phyloP scores from a whole-genome alignment of 257 asterid species.

The Salvia splendens region DNA sequence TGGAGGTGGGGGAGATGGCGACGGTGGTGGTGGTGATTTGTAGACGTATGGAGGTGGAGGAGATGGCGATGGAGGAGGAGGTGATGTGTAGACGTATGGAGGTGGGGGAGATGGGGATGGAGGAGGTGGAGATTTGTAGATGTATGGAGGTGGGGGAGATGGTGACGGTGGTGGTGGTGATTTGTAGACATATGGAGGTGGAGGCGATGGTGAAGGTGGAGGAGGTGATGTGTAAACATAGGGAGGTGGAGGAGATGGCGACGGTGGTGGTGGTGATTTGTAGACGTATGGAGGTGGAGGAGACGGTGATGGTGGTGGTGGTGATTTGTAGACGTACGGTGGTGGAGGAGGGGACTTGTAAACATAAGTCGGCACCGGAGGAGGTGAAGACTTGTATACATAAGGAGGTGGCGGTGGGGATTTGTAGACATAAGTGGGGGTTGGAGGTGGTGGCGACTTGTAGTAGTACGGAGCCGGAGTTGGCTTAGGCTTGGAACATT shows the following conservation, averaged over 20 bases:
- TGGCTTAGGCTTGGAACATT: conserved; percentile 54
- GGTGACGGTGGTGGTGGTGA: conserved; percentile 43
- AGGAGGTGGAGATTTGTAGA: conserved; percentile 37
- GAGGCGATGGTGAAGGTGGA: conserved; percentile 36
- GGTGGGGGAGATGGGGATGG: conserved; percentile 38
- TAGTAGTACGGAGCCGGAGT: conserved; percentile 55
- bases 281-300: conserved; percentile 32
- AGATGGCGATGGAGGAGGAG: conserved; percentile 34
- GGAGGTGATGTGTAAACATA: conserved; percentile 36
- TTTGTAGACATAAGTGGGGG: conserved; percentile 27
- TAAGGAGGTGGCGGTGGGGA: conserved; percentile 39
- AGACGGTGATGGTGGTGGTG: conserved; percentile 36
- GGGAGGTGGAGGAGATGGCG: conserved; percentile 30
- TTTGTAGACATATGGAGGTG: conserved; percentile 35
- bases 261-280: conserved; percentile 39
- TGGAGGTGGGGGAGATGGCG: background rate
- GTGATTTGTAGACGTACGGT: conserved; percentile 29
- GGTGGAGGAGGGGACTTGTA: conserved; percentile 42
- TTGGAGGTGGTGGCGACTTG: conserved; percentile 30
- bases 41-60: conserved; percentile 28
- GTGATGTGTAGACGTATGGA: conserved; percentile 31
- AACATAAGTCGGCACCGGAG: conserved; percentile 27
- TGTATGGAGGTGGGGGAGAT: conserved; percentile 37
- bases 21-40: conserved; percentile 37
- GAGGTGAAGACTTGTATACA: conserved; percentile 36